Evolutionary conservation across 768 basidiomycete genomes (phyloP), one percentile per base, ranked within the genome.

Genomic region (Panellus pusillus): DNA sequence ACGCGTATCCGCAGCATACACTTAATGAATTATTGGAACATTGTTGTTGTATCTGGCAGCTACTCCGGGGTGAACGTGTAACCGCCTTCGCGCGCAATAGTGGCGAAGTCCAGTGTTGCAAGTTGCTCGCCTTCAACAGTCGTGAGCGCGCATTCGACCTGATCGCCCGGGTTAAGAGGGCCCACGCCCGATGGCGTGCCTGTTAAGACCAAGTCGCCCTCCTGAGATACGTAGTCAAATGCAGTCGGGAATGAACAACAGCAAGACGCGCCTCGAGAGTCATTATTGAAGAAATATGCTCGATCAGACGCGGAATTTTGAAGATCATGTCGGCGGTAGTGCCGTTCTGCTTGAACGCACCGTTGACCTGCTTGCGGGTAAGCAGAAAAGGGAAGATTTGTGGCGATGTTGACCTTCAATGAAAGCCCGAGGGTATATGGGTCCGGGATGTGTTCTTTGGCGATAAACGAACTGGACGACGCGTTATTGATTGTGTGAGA

Each of bases 241-340:
- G 36, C 18, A 44, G 19, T 31, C 9, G 28, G 13, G 3, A 39
- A 14, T 35, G 31, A 38, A 47, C 5, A 41, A 11, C 11, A n/a
- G n/a, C 20, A 38, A 1, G 47, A 63, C 75, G 43, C 14, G 89
- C 94, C 79, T 97, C 93, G n/a, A 99, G 79, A 0, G 88, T 87
- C 94, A 98, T 97, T 70, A 99, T 95, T 4, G 92, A 90, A 2
- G 94, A 96, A 50, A 96, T 79, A 65, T 96, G 94, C 59, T 89
- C 83, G 58, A 98, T 88, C 45, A 98, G 78, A 18, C 82, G 78
- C 1, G 94, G 93, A 35, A 98, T 93, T 28, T 78, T 79, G 76
- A 95, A 96, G 40, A 97, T 89, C 94, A 98, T 97, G 67, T 95
- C 88, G 13, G 74, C 69, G 5, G 95, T 94, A 20, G 79, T 84